Evolutionary conservation across 768 basidiomycete species (phyloP).

Genomic region (Xanthoconium purpureum): DNA sequence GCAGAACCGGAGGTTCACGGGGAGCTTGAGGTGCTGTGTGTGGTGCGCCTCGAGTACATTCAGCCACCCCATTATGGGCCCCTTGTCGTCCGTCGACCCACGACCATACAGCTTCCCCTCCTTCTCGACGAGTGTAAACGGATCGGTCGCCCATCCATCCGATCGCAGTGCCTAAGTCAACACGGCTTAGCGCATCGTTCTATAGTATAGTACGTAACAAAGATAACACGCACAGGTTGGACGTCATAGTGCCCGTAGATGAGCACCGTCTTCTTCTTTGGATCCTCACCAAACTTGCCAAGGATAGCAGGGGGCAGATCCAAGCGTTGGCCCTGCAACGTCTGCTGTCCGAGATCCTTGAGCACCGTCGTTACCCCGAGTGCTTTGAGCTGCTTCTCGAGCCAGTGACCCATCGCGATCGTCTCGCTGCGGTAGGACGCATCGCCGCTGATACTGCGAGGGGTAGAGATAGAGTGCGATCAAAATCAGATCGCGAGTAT

Average conservation of each 20-base stretch:
- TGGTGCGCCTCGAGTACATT: constrained; percentile 86
- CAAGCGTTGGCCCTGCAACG: constrained; percentile 66
- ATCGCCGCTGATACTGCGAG: constrained; percentile 64
- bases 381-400: constrained; percentile 67
- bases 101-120: constrained; percentile 74
- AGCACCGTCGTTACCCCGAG: constrained; percentile 77
- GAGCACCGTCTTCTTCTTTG: constrained; percentile 88
- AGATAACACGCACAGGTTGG: constrained; percentile 73
- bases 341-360: constrained; percentile 74
- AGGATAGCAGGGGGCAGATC: constrained; percentile 81
- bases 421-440: constrained; percentile 71
- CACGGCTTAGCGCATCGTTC: not conserved
- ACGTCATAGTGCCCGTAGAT: constrained; percentile 96
- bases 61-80: constrained; percentile 84
- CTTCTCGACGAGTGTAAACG: constrained; percentile 65
- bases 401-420: constrained; percentile 81
- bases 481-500: not conserved
- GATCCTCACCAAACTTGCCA: constrained; percentile 77
- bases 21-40: constrained; percentile 62
- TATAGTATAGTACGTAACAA: too few species aligned
- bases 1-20: constrained; percentile 87
- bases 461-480: not conserved
- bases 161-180: constrained; percentile 35
- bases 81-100: constrained; percentile 92
- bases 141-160: constrained; percentile 89